phyloP scores from a whole-genome alignment of 257 asterid genomes.

The Capsicum chinense region DNA sequence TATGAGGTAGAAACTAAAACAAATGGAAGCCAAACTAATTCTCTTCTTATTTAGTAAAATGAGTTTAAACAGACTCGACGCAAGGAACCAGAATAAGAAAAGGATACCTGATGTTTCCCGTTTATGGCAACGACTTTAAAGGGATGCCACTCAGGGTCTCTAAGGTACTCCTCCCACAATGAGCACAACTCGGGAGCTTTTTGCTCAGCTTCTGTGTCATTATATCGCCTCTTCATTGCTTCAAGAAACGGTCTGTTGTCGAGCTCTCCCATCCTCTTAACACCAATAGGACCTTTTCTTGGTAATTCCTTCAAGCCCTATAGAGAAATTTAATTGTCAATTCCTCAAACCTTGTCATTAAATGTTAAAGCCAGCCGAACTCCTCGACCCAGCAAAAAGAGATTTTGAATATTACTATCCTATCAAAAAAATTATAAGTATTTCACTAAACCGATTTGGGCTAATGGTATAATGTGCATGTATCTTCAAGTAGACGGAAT shows the following conservation, averaged over 20 bases:
- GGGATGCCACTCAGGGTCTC: conserved; percentile 97
- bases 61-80: background rate
- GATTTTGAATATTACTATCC: background rate
- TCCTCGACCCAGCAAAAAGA: conserved; percentile 9
- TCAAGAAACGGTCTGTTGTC: conserved; percentile 59
- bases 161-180: conserved; percentile 91
- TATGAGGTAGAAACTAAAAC: background rate
- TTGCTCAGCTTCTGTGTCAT: conserved; percentile 72
- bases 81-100: background rate
- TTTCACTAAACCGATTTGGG: background rate
- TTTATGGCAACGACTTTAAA: conserved; percentile 53
- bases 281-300: conserved; percentile 49
- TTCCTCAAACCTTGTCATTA: conserved; percentile 32
- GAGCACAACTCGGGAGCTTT: conserved; percentile 82
- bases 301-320: conserved; percentile 62
- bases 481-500: conserved; percentile 19
- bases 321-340: conserved; percentile 38
- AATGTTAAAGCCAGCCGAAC: conserved; percentile 28
- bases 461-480: background rate
- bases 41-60: conserved; percentile 1
- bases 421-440: background rate
- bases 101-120: conserved; percentile 67
- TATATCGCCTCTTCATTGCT: conserved; percentile 65
- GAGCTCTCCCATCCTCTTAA: conserved; percentile 81
- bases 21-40: conserved; percentile 8